Base-by-base conservation (phyloP, 257 asterid genomes). In the Mentha longifolia region DNA sequence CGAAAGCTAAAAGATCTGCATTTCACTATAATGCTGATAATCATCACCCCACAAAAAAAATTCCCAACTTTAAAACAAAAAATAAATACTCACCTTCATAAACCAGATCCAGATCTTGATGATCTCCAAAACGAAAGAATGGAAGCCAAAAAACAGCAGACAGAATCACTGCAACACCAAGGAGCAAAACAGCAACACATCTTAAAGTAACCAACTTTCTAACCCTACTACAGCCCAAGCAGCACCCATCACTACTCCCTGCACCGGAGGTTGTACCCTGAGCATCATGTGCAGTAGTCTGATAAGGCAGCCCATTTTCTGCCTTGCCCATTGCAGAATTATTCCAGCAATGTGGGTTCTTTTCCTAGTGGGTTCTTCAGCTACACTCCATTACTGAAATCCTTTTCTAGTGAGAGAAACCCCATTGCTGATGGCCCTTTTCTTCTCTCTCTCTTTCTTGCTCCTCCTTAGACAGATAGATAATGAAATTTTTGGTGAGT, bases 121-220 rank as follows among this genome's bases (percentile, higher is more conserved):
- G 83, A 82, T 82, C 82, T 68, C 93, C 82, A 70, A 20, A 64
- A 47, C 58, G 88, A 72, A 87, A 86, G 76, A 86, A 66, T 51
- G 97, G 98, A 81, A 89, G 79, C 90, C 85, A 86, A 74, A 89
- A 92, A 42, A 89, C 43, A 79, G 95, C 93, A 74, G 95, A 86
- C 22, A 88, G 74, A 39, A 87, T 72, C 69, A 89, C 95, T 33
- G 83, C 98, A 54, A 81, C 74, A 57, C 96, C 88, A 71, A 92
- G 81, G 22, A 89, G 46, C 76, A 89, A 63, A 78, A 78, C 88
- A 77, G 85, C 41, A 62, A 87, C 86, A 71, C 98, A 92, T 80
- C 89, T 92, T 64, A 84, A 84, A 77, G 81, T 74, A 59, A 86
- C 84, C 65, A 74, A 16, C 72, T 82, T 79, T 62, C 75, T 68